These are phyloP conservation scores for Geoglossum cookeanum DNA, from an alignment of 2,329 filamentous ascomycete genomes.

Conservation along the genomic window DNA sequence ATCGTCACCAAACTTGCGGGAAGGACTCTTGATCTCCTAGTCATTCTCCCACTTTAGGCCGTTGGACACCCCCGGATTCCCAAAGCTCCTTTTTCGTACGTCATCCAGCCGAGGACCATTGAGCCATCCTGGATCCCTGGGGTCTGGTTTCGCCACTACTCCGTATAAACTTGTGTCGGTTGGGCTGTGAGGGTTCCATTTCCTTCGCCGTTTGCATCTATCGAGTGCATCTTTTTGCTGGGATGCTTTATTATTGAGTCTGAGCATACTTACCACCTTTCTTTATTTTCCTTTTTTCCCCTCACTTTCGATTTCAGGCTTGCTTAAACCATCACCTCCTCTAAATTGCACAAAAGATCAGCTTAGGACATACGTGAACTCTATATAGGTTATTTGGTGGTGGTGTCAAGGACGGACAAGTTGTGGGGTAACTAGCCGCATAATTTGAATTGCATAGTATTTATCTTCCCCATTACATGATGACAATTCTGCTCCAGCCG, in stretches of 20 bases:
- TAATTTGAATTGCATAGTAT: too few species aligned
- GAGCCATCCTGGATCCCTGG: background rate
- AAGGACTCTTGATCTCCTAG: background rate
- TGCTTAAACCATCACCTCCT: background rate
- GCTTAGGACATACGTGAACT: background rate
- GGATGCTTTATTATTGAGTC: background rate
- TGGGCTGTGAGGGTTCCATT: background rate
- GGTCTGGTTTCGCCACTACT: background rate
- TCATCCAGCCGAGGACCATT: background rate
- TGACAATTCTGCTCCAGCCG: too few species aligned
- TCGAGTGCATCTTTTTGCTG: constrained; percentile 1
- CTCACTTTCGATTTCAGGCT: background rate
- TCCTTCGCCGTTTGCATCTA: background rate
- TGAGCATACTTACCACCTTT: background rate
- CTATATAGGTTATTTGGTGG: too few species aligned
- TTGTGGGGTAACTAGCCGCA: too few species aligned
- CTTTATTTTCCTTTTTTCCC: background rate
- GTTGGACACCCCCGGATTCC: background rate
- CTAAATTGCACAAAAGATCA: background rate
- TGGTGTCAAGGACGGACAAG: too few species aligned
- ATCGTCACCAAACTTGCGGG: background rate
- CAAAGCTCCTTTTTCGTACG: background rate
- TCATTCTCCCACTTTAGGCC: background rate
- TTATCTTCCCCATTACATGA: too few species aligned
- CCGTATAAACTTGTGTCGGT: background rate